phyloP scores from a whole-genome alignment of 2,329 filamentous ascomycete genomes.

The Apiospora saccharicola region DNA sequence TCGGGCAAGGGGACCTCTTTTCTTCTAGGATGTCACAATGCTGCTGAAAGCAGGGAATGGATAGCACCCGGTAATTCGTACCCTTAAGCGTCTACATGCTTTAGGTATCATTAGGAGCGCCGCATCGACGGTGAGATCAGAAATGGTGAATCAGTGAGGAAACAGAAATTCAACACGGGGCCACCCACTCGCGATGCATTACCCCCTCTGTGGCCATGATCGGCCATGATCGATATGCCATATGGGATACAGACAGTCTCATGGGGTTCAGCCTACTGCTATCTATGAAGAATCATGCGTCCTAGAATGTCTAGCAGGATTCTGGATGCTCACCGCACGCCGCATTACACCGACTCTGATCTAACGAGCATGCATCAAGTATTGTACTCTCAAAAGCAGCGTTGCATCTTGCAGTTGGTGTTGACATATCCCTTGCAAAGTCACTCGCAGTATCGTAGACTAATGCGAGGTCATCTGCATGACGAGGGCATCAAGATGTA shows the following conservation, averaged over 20 bases:
- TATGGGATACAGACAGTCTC: not conserved
- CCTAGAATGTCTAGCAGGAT: not conserved
- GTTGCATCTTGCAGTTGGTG: constrained; percentile 15
- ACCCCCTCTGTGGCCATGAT: not conserved
- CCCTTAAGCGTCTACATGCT: not conserved
- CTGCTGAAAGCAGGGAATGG: not conserved
- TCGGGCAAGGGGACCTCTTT: no score
- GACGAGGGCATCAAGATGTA: not conserved
- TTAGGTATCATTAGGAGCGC: not conserved
- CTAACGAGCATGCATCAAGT: not conserved
- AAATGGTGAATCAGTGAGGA: not conserved
- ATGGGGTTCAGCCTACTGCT: not conserved
- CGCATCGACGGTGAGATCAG: not conserved
- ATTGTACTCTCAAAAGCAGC: not conserved
- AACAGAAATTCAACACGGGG: not conserved
- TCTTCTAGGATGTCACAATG: not conserved
- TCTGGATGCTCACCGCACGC: not conserved
- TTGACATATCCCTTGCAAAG: not conserved
- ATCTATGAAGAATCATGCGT: not conserved
- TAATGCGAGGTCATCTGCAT: not conserved
- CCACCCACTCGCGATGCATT: not conserved
- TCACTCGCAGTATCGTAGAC: not conserved
- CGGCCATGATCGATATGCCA: not conserved
- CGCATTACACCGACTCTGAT: not conserved
- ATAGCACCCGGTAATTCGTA: not conserved